Evolutionary conservation across 257 asterid species (phyloP).

Genomic region (Rubia yunnanensis): DNA sequence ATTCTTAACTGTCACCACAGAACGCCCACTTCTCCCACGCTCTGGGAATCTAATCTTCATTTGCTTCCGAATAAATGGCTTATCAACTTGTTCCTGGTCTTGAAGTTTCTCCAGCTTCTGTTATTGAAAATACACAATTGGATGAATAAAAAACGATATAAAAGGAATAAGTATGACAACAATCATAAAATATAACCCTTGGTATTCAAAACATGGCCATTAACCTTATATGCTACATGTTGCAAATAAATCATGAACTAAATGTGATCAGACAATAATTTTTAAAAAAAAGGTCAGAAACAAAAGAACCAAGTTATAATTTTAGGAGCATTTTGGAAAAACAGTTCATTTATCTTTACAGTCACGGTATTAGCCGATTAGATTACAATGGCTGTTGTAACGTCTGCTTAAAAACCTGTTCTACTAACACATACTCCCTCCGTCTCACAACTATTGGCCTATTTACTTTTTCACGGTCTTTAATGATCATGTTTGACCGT

Average conservation of each 20-base stretch:
- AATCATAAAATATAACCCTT: not conserved
- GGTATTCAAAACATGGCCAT: not conserved
- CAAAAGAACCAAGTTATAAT: not conserved
- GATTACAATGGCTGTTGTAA: not conserved
- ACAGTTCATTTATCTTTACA: too few relatives aligned
- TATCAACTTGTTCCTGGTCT: conserved; percentile 86
- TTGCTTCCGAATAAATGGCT: conserved; percentile 96
- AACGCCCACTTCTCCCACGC: conserved; percentile 89
- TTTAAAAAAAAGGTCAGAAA: not conserved
- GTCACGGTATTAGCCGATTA: too few relatives aligned
- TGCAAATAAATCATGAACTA: not conserved
- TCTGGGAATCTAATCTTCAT: conserved; percentile 97
- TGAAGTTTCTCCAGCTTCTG: conserved; percentile 96
- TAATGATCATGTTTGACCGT: too few relatives aligned
- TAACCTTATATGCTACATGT: not conserved
- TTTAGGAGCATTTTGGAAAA: not conserved
- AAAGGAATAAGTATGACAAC: not conserved
- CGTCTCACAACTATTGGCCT: too few relatives aligned
- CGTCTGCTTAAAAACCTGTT: not conserved
- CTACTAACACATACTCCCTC: not conserved
- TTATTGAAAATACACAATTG: conserved; percentile 14
- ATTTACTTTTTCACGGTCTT: too few relatives aligned
- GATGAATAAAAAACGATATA: not conserved
- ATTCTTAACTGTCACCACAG: conserved; percentile 57
- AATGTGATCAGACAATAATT: not conserved